phyloP scores from a whole-genome alignment of 2,329 filamentous ascomycete genomes.

The Nannizziopsis arthrosporioides region DNA sequence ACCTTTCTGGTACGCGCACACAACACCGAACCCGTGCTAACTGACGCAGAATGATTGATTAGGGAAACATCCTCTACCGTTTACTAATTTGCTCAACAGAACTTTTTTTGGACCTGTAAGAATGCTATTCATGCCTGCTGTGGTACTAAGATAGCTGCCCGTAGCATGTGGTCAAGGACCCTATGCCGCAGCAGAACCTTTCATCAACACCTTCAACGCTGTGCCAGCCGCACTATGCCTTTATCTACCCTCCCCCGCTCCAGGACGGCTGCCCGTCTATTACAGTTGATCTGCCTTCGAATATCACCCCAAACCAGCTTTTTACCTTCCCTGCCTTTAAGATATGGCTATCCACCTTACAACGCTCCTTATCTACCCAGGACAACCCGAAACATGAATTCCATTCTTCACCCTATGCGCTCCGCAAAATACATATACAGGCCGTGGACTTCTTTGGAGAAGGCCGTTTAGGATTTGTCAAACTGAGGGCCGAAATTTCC shows the following conservation, averaged over 20 bases:
- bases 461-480: constrained; percentile 44
- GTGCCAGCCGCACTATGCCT: constrained; percentile 25
- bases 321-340: constrained; percentile 44
- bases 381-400: constrained; percentile 39
- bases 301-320: constrained; percentile 36
- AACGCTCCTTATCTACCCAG: constrained; percentile 40
- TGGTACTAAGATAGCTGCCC: not conserved
- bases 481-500: constrained; percentile 43
- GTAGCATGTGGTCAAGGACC: constrained; percentile 2
- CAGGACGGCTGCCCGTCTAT: constrained; percentile 23
- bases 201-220: not conserved
- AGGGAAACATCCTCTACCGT: no score
- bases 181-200: not conserved
- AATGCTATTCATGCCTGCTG: no score
- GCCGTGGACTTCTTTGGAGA: constrained; percentile 42
- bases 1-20: no score
- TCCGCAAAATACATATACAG: constrained; percentile 44
- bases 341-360: constrained; percentile 42
- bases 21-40: no score
- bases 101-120: no score
- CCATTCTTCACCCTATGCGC: constrained; percentile 39
- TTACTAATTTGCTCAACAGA: no score
- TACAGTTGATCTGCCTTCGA: constrained; percentile 33
- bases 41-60: no score
- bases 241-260: constrained; percentile 30